Evolutionary conservation across 805 yeast species (phyloP), one percentile per base, ranked within the genome.

Genomic region (Yamadazyma phyllophila): DNA sequence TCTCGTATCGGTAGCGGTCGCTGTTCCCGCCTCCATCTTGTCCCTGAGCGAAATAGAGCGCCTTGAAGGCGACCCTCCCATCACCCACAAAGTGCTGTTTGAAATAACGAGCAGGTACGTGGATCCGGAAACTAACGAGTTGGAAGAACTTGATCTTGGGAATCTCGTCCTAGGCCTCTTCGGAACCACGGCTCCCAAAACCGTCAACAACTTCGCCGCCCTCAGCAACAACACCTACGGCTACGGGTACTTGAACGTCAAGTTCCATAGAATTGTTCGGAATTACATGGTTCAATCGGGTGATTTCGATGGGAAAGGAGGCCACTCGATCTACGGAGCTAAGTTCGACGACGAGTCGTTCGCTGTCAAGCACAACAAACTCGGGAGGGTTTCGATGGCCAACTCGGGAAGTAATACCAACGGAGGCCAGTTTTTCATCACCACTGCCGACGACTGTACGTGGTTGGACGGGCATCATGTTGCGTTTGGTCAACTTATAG

Each of bases 401-500:
- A 88, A 88, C 58, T 36, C 71, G 4, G 78, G 79, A 1, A 67
- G 72, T 1, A 59, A 74, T 51, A 66, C 77, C 12, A 75, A 74
- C 52, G 77, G 78, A 17, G 71, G 71, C 24, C 78, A 73, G 49
- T 68, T 78, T 56, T 73, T 73, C 65, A 60, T 74, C 40, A 55
- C 65, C 20, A 67, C 57, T 4, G 59, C 52, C 0, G 59, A 59
- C 3, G 54, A 62, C 40, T 49, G 52, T 36, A 46, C 50, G 2
- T 53, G 53, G 55, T 80, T 91, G 69, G 95, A 90, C 63, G 96
- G 96, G 53, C 83, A 85, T 73, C 96, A 90, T 78, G 96, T 88
- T 63, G 97, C 91, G 50, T 91, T 91, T 62, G 97, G 97, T 62
- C 96, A 90, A 74, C 89, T 89, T 53, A 65, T 76, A 52, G 95